Conservation (phyloP, 176 grass and related monocot genomes). For the Musa itinerans region DNA sequence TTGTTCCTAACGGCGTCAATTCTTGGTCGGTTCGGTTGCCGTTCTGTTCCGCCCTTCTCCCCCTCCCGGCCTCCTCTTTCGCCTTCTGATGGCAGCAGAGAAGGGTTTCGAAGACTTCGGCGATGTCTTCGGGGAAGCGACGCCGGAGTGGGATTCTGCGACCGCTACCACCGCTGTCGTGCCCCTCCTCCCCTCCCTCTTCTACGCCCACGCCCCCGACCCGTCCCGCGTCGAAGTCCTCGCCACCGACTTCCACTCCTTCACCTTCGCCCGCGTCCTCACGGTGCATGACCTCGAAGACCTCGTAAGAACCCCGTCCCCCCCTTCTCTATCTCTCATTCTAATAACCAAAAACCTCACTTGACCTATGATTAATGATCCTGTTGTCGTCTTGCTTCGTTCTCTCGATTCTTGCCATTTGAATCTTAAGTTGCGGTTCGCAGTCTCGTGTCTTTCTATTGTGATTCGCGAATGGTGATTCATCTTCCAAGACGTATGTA, state of each 20-base stretch:
- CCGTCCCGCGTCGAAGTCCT: constrained; percentile 40
- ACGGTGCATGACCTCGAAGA: constrained; percentile 50
- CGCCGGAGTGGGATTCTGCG: constrained; percentile 14
- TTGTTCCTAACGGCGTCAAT: neutral
- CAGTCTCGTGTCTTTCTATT: no score
- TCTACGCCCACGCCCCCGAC: constrained; percentile 30
- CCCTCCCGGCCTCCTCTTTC: neutral
- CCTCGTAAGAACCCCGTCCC: constrained; percentile 35
- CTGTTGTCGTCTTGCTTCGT: neutral
- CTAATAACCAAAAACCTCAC: neutral
- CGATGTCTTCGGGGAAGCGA: constrained; percentile 51
- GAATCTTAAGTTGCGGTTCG: neutral
- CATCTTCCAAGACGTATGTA: no score
- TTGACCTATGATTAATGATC: neutral
- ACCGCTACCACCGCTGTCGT: neutral
- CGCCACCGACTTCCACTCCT: constrained; percentile 60
- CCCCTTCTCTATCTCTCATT: neutral
- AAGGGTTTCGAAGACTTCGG: constrained; percentile 37
- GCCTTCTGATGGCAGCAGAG: constrained; percentile 29
- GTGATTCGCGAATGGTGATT: no score
- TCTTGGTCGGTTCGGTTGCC: neutral
- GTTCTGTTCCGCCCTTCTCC: neutral
- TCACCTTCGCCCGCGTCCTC: constrained; percentile 50
- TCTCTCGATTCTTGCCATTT: neutral
- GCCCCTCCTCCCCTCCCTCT: constrained; percentile 28